phyloP scores from a whole-genome alignment of 1,284 basidiomycete species.

The Thelephora terrestris region DNA sequence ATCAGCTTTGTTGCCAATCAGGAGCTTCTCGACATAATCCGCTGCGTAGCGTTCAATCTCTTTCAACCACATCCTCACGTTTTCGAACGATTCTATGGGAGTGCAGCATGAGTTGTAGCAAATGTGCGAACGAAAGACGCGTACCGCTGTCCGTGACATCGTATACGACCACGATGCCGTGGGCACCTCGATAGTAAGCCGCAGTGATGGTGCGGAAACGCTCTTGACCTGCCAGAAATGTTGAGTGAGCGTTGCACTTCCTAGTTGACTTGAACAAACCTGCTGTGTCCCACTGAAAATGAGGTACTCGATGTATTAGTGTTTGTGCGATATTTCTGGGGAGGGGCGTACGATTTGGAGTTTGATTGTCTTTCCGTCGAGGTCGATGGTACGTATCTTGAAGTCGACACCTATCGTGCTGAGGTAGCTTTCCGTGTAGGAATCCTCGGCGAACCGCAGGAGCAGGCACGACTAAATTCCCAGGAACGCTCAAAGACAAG shows the following conservation, averaged over 20 bases:
- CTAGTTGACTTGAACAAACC: conserved; percentile 31
- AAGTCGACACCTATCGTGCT: conserved; percentile 99
- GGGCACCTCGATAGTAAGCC: conserved; percentile 93
- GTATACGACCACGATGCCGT: conserved; percentile 98
- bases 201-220: conserved; percentile 98
- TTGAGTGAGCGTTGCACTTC: background rate
- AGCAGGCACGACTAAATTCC: conserved; percentile 83
- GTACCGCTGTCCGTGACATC: conserved; percentile 96
- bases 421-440: conserved; percentile 99
- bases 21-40: conserved; percentile 96
- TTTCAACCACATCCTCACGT: conserved; percentile 99
- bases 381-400: conserved; percentile 99
- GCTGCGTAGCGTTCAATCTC: conserved; percentile 99
- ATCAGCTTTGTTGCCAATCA: conserved; percentile 98
- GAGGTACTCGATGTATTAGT: background rate
- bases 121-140: conserved; percentile 11
- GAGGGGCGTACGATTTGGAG: conserved; percentile 86
- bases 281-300: conserved; percentile 88
- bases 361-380: conserved; percentile 99
- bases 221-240: conserved; percentile 62
- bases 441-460: conserved; percentile 98
- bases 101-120: conserved; percentile 5
- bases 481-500: background rate
- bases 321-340: background rate
- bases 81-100: conserved; percentile 81